phyloP scores from a whole-genome alignment of 768 basidiomycete genomes.

The Zangia roseola region DNA sequence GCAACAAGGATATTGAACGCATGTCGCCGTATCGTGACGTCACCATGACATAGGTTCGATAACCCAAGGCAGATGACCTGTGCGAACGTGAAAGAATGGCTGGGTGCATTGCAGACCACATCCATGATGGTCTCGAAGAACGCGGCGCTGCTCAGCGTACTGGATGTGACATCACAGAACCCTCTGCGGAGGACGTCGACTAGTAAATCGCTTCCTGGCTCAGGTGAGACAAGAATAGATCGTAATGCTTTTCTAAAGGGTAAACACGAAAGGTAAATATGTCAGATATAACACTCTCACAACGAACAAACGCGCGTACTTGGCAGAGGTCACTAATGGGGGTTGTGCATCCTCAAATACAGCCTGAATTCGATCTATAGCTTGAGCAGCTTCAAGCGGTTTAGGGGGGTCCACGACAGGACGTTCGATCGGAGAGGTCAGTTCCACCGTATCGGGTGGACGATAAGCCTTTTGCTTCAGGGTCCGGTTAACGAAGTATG shows the following conservation, averaged over 20 bases:
- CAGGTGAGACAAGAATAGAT: constrained; percentile 59
- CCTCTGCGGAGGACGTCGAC: constrained; percentile 68
- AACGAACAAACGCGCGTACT: constrained; percentile 46
- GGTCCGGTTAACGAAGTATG: neutral
- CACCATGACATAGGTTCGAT: constrained; percentile 80
- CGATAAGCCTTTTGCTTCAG: constrained; percentile 77
- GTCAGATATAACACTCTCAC: neutral
- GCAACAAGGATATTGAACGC: constrained; percentile 78
- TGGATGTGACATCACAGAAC: constrained; percentile 57
- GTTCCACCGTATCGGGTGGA: constrained; percentile 50
- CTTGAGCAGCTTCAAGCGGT: constrained; percentile 49
- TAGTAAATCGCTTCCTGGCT: constrained; percentile 53
- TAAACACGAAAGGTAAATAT: constrained; percentile 6
- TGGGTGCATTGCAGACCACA: constrained; percentile 52
- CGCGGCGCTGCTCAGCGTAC: constrained; percentile 50
- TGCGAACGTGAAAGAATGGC: constrained; percentile 65
- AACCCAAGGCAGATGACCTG: constrained; percentile 77
- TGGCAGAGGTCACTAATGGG: constrained; percentile 54
- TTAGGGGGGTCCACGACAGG: constrained; percentile 48
- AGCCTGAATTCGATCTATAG: constrained; percentile 66
- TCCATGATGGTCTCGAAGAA: constrained; percentile 83
- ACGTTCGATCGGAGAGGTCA: constrained; percentile 64
- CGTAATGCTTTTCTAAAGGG: constrained; percentile 68
- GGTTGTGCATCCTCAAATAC: constrained; percentile 62
- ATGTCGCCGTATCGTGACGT: constrained; percentile 59